Evolutionary conservation across 208 protist species (phyloP).

Genomic region (Leishmania major): DNA sequence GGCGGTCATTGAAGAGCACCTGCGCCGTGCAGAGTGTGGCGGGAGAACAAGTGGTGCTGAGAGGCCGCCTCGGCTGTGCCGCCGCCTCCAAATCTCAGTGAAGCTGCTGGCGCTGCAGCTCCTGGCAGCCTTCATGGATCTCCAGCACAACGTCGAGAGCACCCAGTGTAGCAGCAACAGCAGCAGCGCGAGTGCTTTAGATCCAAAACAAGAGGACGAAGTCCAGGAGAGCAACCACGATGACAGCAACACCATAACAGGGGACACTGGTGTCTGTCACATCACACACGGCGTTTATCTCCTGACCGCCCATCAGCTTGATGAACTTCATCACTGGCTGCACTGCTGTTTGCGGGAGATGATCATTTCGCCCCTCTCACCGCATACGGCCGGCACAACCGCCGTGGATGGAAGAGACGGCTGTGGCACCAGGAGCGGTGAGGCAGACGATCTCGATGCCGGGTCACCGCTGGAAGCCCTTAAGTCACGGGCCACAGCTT

Average conservation of each 20-base stretch:
- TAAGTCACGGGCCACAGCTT: slow-evolving; percentile 11
- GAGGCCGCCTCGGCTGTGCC: background rate
- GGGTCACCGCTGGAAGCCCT: slow-evolving; percentile 6
- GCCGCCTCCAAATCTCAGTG: slow-evolving; percentile 21
- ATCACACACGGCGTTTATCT: background rate
- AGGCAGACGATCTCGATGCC: background rate
- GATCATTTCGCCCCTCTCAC: background rate
- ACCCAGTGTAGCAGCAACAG: slow-evolving; percentile 11
- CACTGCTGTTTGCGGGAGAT: background rate
- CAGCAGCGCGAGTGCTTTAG: background rate
- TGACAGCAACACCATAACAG: background rate
- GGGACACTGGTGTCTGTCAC: background rate
- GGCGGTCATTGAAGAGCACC: slow-evolving; percentile 44
- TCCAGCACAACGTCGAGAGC: slow-evolving; percentile 6
- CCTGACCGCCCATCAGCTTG: slow-evolving; percentile 4
- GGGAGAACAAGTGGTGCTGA: background rate
- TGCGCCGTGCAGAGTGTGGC: slow-evolving; percentile 20
- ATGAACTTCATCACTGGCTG: slow-evolving; percentile 15
- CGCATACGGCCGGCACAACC: background rate
- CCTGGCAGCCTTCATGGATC: slow-evolving; percentile 4
- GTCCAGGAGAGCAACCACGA: background rate
- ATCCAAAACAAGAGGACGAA: background rate
- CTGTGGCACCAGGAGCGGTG: background rate
- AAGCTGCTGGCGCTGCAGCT: slow-evolving; percentile 28
- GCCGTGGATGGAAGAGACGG: background rate